These are phyloP conservation scores for Debaryomyces castellii DNA, from an alignment of 805 yeast species.

Conservation along the genomic window DNA sequence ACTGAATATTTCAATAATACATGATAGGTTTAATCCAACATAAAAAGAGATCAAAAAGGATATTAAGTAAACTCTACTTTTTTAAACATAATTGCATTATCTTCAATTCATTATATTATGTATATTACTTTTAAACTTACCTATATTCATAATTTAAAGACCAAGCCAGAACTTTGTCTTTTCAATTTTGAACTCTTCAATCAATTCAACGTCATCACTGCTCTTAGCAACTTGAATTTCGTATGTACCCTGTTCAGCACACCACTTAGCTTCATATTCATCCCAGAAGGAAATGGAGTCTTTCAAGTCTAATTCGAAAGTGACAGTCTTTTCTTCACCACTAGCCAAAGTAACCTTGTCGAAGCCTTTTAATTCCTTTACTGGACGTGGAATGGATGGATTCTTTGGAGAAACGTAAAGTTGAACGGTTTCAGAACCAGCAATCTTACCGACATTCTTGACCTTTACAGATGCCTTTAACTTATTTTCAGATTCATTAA, in stretches of 20 bases:
- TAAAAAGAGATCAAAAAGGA: no score
- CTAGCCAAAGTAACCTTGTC: constrained; percentile 23
- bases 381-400: constrained; percentile 21
- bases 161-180: constrained; percentile 4
- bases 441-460: constrained; percentile 22
- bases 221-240: constrained; percentile 24
- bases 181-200: constrained; percentile 5
- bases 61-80: no score
- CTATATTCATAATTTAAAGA: not conserved
- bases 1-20: no score
- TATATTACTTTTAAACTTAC: not conserved
- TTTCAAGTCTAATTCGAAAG: constrained; percentile 17
- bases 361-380: constrained; percentile 30
- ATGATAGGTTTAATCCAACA: no score
- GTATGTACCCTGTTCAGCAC: constrained; percentile 23
- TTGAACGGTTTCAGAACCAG: constrained; percentile 31
- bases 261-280: constrained; percentile 27
- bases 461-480: constrained; percentile 18
- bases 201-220: constrained; percentile 14
- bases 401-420: constrained; percentile 20
- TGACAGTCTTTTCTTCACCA: constrained; percentile 14
- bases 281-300: constrained; percentile 31
- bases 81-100: no score
- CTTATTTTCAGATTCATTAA: constrained; percentile 13
- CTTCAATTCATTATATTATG: no score